phyloP scores from a whole-genome alignment of 768 basidiomycete species.

The Mycena sanguinolenta region DNA sequence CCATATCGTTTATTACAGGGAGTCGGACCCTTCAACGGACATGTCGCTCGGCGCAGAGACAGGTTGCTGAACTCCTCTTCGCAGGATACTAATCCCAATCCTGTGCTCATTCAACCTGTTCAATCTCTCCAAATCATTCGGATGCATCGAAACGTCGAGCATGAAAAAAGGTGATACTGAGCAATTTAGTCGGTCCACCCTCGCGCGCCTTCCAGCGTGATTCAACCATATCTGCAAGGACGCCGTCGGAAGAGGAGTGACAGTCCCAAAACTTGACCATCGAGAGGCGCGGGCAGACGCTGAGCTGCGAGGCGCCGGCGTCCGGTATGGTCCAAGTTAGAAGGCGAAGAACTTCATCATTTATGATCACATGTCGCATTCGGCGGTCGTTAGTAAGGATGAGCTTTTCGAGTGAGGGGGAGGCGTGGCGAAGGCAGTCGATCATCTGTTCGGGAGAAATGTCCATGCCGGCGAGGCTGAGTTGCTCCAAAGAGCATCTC shows the following conservation, averaged over 20 bases:
- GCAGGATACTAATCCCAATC: conserved; percentile 29
- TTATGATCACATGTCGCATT: conserved; percentile 32
- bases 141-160: conserved; percentile 31
- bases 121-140: conserved; percentile 32
- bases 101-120: conserved; percentile 32
- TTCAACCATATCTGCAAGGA: conserved; percentile 47
- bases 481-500: conserved; percentile 34
- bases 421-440: conserved; percentile 29
- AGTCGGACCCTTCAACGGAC: not conserved
- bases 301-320: conserved; percentile 14
- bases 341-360: conserved; percentile 37
- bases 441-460: conserved; percentile 34
- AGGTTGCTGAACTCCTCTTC: conserved; percentile 1
- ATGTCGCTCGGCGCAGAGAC: not conserved
- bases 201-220: conserved; percentile 40
- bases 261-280: conserved; percentile 44
- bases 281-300: conserved; percentile 40
- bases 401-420: conserved; percentile 35
- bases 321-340: conserved; percentile 28
- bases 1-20: not conserved
- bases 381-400: conserved; percentile 33
- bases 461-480: conserved; percentile 36
- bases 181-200: conserved; percentile 23
- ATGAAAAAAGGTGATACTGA: conserved; percentile 39
- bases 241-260: conserved; percentile 41